Evolutionary conservation across 2,329 filamentous ascomycete genomes (phyloP).

Genomic region (Colletotrichum orchidophilum): DNA sequence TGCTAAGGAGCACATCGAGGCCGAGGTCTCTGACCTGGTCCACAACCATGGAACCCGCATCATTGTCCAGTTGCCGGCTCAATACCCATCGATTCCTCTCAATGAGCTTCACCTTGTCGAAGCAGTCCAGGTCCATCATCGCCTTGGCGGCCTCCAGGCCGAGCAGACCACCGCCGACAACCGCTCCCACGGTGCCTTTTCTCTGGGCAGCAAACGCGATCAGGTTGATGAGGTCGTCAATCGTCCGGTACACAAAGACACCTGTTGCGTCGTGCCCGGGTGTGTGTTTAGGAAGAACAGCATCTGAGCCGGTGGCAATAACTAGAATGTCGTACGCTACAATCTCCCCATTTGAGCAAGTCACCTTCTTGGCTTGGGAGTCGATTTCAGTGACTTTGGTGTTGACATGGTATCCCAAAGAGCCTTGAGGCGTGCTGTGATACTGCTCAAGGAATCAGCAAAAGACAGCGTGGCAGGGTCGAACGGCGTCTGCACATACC

Average conservation of each 20-base stretch:
- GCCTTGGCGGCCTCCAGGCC: conserved; percentile 91
- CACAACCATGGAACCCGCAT: conserved; percentile 83
- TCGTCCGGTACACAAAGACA: conserved; percentile 89
- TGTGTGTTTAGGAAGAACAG: conserved; percentile 75
- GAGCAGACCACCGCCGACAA: conserved; percentile 85
- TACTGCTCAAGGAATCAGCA: conserved; percentile 61
- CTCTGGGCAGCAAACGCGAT: conserved; percentile 76
- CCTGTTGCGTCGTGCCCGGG: conserved; percentile 83
- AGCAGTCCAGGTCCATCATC: conserved; percentile 86
- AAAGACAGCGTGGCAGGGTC: no score
- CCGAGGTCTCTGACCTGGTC: conserved; percentile 83
- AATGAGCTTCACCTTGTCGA: conserved; percentile 78
- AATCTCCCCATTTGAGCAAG: conserved; percentile 73
- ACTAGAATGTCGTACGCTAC: conserved; percentile 84
- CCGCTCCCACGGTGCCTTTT: conserved; percentile 75
- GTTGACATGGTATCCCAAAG: conserved; percentile 79
- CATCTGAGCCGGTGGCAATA: conserved; percentile 87
- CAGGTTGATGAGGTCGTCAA: conserved; percentile 80
- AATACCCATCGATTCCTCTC: conserved; percentile 87
- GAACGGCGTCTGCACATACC: conserved; percentile 57
- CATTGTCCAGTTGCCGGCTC: conserved; percentile 81
- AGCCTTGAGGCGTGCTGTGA: conserved; percentile 69
- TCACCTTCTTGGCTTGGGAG: conserved; percentile 70
- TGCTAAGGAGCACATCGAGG: conserved; percentile 81
- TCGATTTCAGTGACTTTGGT: conserved; percentile 75